Conservation (phyloP, 345 rosid species). For the Rhodamnia rubescens region DNA sequence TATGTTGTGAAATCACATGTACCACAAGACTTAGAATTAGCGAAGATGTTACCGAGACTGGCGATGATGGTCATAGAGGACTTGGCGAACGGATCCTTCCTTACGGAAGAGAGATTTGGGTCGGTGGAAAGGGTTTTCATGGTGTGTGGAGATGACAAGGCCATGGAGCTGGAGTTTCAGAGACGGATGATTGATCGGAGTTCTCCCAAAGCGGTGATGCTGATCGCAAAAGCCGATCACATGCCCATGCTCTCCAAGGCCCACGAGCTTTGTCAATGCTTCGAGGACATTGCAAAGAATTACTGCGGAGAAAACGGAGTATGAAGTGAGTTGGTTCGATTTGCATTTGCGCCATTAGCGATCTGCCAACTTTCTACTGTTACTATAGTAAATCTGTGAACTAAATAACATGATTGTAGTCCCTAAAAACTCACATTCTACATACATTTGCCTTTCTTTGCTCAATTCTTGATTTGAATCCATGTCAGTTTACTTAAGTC, state of each 20-base stretch:
- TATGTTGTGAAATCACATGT: neutral
- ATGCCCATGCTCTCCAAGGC: slow-evolving; percentile 24
- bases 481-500: neutral
- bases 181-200: slow-evolving; percentile 5
- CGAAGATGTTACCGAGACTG: slow-evolving; percentile 15
- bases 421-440: neutral
- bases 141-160: slow-evolving; percentile 14
- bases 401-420: neutral
- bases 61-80: slow-evolving; percentile 14
- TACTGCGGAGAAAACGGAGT: neutral
- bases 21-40: slow-evolving; percentile 24
- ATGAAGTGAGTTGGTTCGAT: neutral
- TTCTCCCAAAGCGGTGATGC: slow-evolving; percentile 8
- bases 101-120: slow-evolving; percentile 11
- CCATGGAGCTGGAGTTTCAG: slow-evolving; percentile 16
- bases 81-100: neutral
- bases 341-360: neutral
- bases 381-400: neutral
- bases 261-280: neutral
- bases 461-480: neutral
- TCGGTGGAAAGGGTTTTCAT: slow-evolving; percentile 16
- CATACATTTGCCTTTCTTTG: neutral
- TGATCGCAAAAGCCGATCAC: slow-evolving; percentile 11
- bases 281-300: slow-evolving; percentile 5
- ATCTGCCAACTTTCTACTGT: neutral